Evolutionary conservation across 805 yeast species (phyloP).

Genomic region (Pichia ethanolica): DNA sequence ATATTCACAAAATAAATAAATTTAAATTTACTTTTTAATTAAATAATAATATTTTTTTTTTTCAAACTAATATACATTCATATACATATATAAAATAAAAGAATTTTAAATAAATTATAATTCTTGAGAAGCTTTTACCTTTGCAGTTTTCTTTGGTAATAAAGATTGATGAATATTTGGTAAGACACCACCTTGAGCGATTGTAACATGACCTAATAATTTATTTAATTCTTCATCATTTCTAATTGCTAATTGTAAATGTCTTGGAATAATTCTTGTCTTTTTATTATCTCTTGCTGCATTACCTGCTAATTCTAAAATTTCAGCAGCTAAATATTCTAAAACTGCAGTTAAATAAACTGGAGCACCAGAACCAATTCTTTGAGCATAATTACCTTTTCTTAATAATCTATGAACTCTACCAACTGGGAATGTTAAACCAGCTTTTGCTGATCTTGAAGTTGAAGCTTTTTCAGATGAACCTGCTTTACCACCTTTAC

Average conservation of each 20-base stretch:
- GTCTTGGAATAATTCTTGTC: conserved; percentile 98
- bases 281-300: conserved; percentile 99
- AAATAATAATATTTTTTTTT: neutral
- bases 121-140: conserved; percentile 52
- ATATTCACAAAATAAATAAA: conserved; percentile 15
- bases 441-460: conserved; percentile 98
- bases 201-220: conserved; percentile 85
- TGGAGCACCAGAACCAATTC: conserved; percentile 99
- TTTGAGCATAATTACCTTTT: conserved; percentile 96
- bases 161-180: conserved; percentile 94
- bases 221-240: conserved; percentile 98
- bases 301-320: conserved; percentile 96
- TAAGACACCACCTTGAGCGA: conserved; percentile 98
- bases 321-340: conserved; percentile 97
- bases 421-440: conserved; percentile 98
- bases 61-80: conserved; percentile 4
- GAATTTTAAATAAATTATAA: conserved; percentile 28
- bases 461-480: conserved; percentile 91
- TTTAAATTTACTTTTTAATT: neutral
- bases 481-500: conserved; percentile 92
- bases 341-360: conserved; percentile 94
- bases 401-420: conserved; percentile 95
- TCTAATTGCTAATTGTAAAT: conserved; percentile 96
- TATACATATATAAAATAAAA: neutral
- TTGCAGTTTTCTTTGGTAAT: conserved; percentile 56